Conservation (phyloP, 352 stramenopile species). For the Pythium aristosporum region DNA sequence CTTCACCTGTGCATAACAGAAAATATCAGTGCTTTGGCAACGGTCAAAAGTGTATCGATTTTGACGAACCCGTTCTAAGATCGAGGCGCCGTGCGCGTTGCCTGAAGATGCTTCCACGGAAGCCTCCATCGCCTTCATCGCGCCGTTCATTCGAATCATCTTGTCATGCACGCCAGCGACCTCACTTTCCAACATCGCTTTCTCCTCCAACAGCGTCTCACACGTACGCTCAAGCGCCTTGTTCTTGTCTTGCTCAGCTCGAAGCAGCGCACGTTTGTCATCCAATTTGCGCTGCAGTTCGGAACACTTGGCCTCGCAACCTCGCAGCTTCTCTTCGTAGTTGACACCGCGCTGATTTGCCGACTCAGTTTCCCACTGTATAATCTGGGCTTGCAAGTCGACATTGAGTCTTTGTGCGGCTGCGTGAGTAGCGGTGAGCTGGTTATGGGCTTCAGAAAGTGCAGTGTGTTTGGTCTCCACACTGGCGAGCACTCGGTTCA, state of each 20-base stretch:
- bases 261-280: slow-evolving; percentile 12
- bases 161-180: slow-evolving; percentile 40
- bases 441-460: slow-evolving; percentile 31
- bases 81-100: not conserved
- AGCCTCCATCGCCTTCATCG: slow-evolving; percentile 47
- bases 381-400: slow-evolving; percentile 31
- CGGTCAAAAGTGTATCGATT: not conserved
- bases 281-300: slow-evolving; percentile 28
- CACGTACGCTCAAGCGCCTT: slow-evolving; percentile 15
- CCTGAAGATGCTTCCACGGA: slow-evolving; percentile 33
- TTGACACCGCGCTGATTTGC: slow-evolving; percentile 19
- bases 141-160: slow-evolving; percentile 44
- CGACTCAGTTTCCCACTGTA: slow-evolving; percentile 1
- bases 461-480: slow-evolving; percentile 41
- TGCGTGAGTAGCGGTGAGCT: slow-evolving; percentile 34
- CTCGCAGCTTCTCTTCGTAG: slow-evolving; percentile 46
- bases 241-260: slow-evolving; percentile 17
- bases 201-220: slow-evolving; percentile 30
- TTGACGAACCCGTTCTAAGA: not conserved
- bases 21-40: not conserved
- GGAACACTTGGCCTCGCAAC: slow-evolving; percentile 34
- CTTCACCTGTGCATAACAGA: slow-evolving; percentile 29
- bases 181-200: slow-evolving; percentile 40
- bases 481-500: slow-evolving; percentile 38
- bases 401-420: slow-evolving; percentile 33